phyloP scores from a whole-genome alignment of 228 moss, liverwort and hornwort species.

The Sphagnum fallax region DNA sequence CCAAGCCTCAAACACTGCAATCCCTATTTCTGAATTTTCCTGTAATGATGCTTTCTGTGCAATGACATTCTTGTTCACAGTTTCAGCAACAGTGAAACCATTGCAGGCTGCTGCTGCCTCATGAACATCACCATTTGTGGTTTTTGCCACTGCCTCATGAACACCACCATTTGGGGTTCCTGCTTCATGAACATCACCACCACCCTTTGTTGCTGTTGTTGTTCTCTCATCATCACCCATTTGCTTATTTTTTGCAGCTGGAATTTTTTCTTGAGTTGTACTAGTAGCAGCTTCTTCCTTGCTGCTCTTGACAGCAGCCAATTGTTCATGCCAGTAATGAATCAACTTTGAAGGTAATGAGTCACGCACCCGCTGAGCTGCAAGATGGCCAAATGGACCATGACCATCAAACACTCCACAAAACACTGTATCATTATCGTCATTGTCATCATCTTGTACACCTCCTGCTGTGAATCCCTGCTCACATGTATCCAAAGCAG shows the following conservation, averaged over 20 bases:
- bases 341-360: slow-evolving; percentile 50
- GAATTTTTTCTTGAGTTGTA: no score
- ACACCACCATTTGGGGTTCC: slow-evolving; percentile 3
- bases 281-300: neutral
- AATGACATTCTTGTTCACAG: no score
- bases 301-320: slow-evolving; percentile 14
- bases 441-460: no score
- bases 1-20: slow-evolving; percentile 42
- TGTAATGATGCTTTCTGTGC: neutral
- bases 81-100: neutral
- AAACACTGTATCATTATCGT: slow-evolving; percentile 34
- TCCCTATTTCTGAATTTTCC: neutral
- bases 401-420: slow-evolving; percentile 60
- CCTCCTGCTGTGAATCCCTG: slow-evolving; percentile 33
- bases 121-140: neutral
- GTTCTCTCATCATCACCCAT: no score
- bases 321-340: slow-evolving; percentile 39
- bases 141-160: neutral
- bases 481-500: no score
- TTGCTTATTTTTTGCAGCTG: no score
- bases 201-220: slow-evolving; percentile 4
- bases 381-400: slow-evolving; percentile 48
- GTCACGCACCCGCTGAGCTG: slow-evolving; percentile 44
- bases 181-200: slow-evolving; percentile 6
- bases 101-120: neutral